Percentiles rank a stretch among this genome's conserved stretches.
phyloP scores from a whole-genome alignment of 495 filamentous ascomycete genomes.

The Penicillium mononematosum region DNA sequence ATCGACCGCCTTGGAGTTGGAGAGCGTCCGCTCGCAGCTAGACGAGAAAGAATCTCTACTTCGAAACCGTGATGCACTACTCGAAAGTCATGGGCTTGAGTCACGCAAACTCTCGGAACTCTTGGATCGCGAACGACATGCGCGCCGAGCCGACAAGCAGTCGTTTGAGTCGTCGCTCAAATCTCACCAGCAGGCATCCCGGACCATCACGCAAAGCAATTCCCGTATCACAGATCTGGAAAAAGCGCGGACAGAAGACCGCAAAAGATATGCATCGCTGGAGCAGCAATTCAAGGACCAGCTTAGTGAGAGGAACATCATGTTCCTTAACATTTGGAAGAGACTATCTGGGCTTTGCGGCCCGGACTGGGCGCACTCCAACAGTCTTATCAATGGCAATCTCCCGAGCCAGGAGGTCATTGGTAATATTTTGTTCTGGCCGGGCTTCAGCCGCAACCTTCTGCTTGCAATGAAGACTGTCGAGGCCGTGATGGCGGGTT shows the following conservation, averaged over 20 bases:
- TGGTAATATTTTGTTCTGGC: slow-evolving; percentile 66
- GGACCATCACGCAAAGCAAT: slow-evolving; percentile 80
- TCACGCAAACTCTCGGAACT: slow-evolving; percentile 79
- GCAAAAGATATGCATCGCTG: slow-evolving; percentile 66
- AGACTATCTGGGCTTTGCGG: slow-evolving; percentile 83
- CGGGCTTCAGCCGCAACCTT: slow-evolving; percentile 85
- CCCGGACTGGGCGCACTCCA: slow-evolving; percentile 85
- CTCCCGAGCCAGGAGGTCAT: slow-evolving; percentile 80
- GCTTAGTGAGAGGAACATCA: slow-evolving; percentile 81
- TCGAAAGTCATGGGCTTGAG: slow-evolving; percentile 86
- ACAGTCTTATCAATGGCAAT: slow-evolving; percentile 84
- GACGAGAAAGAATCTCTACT: slow-evolving; percentile 86
- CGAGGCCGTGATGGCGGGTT: slow-evolving; percentile 75
- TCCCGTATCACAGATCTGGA: slow-evolving; percentile 83
- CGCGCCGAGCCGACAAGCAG: slow-evolving; percentile 77
- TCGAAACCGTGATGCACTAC: slow-evolving; percentile 84
- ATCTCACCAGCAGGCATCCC: slow-evolving; percentile 77
- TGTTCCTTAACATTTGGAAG: slow-evolving; percentile 84
- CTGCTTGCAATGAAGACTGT: slow-evolving; percentile 83
- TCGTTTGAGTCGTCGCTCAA: slow-evolving; percentile 85
- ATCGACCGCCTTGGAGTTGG: slow-evolving; percentile 74
- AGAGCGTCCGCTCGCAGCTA: slow-evolving; percentile 68
- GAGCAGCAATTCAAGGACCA: slow-evolving; percentile 82
- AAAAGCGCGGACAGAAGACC: slow-evolving; percentile 65
- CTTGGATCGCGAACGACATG: slow-evolving; percentile 86